Evolutionary conservation across 306 rosid genomes (phyloP), one percentile per base, ranked within the genome.

Genomic region (Gastrolobium villosum): DNA sequence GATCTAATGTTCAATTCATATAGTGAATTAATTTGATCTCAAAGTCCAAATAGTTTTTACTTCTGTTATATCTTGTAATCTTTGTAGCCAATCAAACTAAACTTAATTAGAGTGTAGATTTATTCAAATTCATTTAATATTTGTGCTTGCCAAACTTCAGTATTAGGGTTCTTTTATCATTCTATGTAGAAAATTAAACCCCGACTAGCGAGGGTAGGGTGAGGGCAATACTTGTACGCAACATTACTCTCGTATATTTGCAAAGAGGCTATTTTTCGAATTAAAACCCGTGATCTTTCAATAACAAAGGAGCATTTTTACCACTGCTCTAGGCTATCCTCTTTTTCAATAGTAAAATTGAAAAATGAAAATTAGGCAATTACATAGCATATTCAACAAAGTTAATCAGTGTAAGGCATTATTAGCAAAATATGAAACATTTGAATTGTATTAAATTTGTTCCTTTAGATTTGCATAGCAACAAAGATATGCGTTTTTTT

Each of bases 401-500:
- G 49, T 50, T 28, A 62, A 26, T 50, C 6, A 76, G 41, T 8
- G 41, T n/a, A 28, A 5, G 44, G 13, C 40, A 2, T 2, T 31
- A 9, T 3, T 6, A 8, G 6, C 6, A 15, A 7, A 7, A 48
- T 32, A 49, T 46, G 45, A 49, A 64, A 48, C 8, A 30, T 8
- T 64, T 53, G 35, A 71, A 54, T 6, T 20, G 6, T 50, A n/a
- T 4, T 69, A 32, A n/a, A 2, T 15, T 59, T 15, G 49, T 15
- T 34, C 53, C 10, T 41, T 52, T 44, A n/a, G 32, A 66, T 54
- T 13, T 63, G 69, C 6, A 63, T 15, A 40, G 68, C 35, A 44
- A 60, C 41, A 52, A 28, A 39, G 26, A 53, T 48, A 40, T 8
- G 48, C 34, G 8, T 65, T 9, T 41, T 9, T 50, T 62, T 50